Conservation (phyloP, 2,329 filamentous ascomycete genomes). For the Fusarium praegraminearum region DNA sequence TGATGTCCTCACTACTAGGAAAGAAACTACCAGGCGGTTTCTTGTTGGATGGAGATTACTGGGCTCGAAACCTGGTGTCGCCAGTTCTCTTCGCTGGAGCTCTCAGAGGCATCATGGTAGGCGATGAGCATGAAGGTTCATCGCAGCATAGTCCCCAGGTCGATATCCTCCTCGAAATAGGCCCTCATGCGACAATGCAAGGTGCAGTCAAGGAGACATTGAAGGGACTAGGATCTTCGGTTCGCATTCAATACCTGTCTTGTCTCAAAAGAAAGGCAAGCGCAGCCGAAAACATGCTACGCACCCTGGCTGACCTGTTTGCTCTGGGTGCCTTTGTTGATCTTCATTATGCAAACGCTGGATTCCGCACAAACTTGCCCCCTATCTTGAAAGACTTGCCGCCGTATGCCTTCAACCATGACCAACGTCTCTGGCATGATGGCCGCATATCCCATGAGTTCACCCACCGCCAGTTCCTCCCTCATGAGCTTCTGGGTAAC, state of each 20-base stretch:
- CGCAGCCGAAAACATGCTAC: neutral
- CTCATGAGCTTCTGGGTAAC: slow-evolving; percentile 7
- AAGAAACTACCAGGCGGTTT: neutral
- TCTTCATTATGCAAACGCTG: neutral
- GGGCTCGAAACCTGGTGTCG: slow-evolving; percentile 37
- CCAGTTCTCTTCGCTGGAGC: slow-evolving; percentile 15
- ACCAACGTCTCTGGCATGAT: slow-evolving; percentile 14
- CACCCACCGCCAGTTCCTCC: neutral
- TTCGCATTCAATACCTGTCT: neutral
- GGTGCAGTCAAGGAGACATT: slow-evolving; percentile 1
- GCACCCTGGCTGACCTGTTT: neutral
- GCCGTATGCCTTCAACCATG: slow-evolving; percentile 57
- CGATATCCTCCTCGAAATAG: slow-evolving; percentile 2
- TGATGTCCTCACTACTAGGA: slow-evolving; percentile 1
- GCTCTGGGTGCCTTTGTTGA: neutral
- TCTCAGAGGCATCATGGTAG: slow-evolving; percentile 22
- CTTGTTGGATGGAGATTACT: slow-evolving; percentile 30
- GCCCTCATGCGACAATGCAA: neutral
- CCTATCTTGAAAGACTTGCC: slow-evolving; percentile 47
- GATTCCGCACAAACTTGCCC: neutral
- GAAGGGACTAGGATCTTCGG: neutral
- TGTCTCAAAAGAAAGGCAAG: neutral
- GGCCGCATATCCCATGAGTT: neutral
- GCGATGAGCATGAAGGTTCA: neutral
- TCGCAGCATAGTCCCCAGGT: slow-evolving; percentile 8